phyloP scores from a whole-genome alignment of 768 basidiomycete species.

The Boletus rubroflammeus region DNA sequence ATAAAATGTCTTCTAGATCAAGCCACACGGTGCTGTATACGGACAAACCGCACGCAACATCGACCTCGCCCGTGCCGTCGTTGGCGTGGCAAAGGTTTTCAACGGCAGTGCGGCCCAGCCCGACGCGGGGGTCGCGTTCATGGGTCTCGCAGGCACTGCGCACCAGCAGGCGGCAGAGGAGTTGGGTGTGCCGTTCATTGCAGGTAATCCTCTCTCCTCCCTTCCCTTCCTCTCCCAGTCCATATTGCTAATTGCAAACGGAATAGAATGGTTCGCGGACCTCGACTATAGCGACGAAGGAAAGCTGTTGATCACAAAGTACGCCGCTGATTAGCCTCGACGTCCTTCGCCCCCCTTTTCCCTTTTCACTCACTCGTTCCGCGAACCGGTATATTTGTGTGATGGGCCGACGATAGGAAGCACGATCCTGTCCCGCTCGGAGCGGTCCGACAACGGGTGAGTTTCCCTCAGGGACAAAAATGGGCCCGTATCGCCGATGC shows the following conservation, averaged over 20 bases:
- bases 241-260: not conserved
- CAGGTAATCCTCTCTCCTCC: conserved; percentile 36
- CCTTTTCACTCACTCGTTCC: not conserved
- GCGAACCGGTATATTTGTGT: not conserved
- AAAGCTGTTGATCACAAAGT: conserved; percentile 60
- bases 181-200: conserved; percentile 55
- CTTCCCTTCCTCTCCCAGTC: not conserved
- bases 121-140: conserved; percentile 43
- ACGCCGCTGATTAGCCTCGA: not conserved
- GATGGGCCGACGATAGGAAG: conserved; percentile 37
- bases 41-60: conserved; percentile 56
- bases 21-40: conserved; percentile 61
- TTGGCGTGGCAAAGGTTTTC: conserved; percentile 53
- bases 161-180: conserved; percentile 58
- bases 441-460: conserved; percentile 43
- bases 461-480: not conserved
- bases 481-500: not conserved
- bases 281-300: conserved; percentile 56
- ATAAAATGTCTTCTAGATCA: conserved; percentile 47
- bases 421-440: conserved; percentile 46
- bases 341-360: too few relatives aligned
- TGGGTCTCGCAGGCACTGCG: conserved; percentile 61
- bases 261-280: conserved; percentile 63
- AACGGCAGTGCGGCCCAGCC: conserved; percentile 19
- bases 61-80: conserved; percentile 50